A percentile compares a stretch with the other conserved stretches of the same genome.
phyloP scores from a whole-genome alignment of 768 basidiomycete species.

The Kwoniella bestiolae region DNA sequence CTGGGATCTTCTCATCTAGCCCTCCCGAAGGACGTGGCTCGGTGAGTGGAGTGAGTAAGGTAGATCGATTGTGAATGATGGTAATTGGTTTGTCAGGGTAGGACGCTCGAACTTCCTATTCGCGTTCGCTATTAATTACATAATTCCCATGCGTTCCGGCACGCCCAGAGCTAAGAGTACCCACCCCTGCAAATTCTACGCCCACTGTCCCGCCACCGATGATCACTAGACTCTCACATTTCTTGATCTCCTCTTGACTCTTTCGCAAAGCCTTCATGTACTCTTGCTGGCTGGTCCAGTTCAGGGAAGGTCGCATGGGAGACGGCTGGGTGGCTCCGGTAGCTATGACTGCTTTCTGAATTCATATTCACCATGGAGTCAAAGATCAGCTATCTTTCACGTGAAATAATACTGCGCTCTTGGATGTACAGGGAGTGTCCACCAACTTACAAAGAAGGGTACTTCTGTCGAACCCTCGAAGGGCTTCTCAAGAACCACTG shows the following conservation, averaged over 20 bases:
- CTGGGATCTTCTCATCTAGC: no score
- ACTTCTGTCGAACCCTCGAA: slow-evolving; percentile 50
- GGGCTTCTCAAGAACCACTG: slow-evolving; percentile 46
- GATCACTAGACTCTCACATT: slow-evolving; percentile 64
- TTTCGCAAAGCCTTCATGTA: slow-evolving; percentile 30
- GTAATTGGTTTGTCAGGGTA: slow-evolving; percentile 45
- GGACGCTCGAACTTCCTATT: slow-evolving; percentile 42
- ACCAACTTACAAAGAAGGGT: slow-evolving; percentile 50
- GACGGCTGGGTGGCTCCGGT: slow-evolving; percentile 51
- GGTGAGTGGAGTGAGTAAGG: slow-evolving; percentile 27
- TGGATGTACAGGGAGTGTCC: no score
- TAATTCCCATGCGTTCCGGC: no score
- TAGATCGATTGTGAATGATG: slow-evolving; percentile 36
- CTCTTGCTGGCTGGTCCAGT: slow-evolving; percentile 12
- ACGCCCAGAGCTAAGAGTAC: no score
- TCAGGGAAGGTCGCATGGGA: slow-evolving; percentile 48
- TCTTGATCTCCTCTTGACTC: slow-evolving; percentile 63
- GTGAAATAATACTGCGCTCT: no score
- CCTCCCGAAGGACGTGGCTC: no score
- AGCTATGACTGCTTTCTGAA: slow-evolving; percentile 39
- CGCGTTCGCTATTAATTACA: no score
- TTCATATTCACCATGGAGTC: no score
- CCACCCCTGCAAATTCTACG: slow-evolving; percentile 58
- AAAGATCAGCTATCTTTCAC: no score
- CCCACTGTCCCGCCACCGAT: slow-evolving; percentile 76